A percentile compares a stretch with the other conserved stretches of the same genome.
Conservation (phyloP, 2,329 filamentous ascomycete genomes). For the Hymenoscyphus occultus region DNA sequence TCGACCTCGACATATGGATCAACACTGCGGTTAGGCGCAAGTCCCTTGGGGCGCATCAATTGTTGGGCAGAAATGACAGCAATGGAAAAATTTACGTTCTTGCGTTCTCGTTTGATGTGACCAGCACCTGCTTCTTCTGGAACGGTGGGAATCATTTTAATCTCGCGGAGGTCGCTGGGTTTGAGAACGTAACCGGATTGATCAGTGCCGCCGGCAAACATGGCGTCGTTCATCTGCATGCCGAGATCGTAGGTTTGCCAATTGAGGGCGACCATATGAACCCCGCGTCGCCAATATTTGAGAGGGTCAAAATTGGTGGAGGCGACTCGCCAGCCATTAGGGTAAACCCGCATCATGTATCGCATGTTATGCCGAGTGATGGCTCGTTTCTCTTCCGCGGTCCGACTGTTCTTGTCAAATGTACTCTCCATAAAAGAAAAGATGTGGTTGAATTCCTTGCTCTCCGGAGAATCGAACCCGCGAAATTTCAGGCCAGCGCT, state of each 20-base stretch:
- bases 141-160: slow-evolving; percentile 55
- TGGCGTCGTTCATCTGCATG: slow-evolving; percentile 95
- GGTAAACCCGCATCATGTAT: slow-evolving; percentile 92
- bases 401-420: slow-evolving; percentile 77
- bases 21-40: slow-evolving; percentile 71
- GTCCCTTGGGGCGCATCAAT: slow-evolving; percentile 72
- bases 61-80: slow-evolving; percentile 93
- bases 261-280: slow-evolving; percentile 96
- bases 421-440: slow-evolving; percentile 91
- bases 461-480: slow-evolving; percentile 74
- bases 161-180: slow-evolving; percentile 77
- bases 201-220: slow-evolving; percentile 90
- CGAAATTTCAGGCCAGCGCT: slow-evolving; percentile 75
- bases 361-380: slow-evolving; percentile 89
- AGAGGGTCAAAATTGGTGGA: slow-evolving; percentile 95
- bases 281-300: slow-evolving; percentile 89
- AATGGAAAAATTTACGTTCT: slow-evolving; percentile 79
- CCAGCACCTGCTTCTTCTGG: slow-evolving; percentile 49
- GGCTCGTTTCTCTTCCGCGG: slow-evolving; percentile 70
- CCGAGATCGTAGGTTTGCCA: slow-evolving; percentile 97
- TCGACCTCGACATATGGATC: slow-evolving; percentile 96
- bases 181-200: slow-evolving; percentile 91
- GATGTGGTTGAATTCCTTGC: slow-evolving; percentile 88
- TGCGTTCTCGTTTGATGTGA: slow-evolving; percentile 68
- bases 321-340: slow-evolving; percentile 73